phyloP scores from a whole-genome alignment of 495 filamentous ascomycete genomes.

The Haplographium delicatum region DNA sequence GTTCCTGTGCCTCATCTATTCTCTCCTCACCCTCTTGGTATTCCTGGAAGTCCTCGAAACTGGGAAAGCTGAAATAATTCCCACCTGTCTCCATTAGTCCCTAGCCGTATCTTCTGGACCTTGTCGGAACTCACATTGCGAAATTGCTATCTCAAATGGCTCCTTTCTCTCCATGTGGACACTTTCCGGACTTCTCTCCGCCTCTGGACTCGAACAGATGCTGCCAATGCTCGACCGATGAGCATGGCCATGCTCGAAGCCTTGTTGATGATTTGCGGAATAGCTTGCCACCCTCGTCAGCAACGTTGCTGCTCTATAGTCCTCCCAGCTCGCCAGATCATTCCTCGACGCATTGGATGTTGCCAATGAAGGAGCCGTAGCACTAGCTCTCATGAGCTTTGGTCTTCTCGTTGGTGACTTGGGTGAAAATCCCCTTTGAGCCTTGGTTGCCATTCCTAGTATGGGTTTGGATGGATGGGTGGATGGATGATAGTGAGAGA shows the following conservation, averaged over 20 bases:
- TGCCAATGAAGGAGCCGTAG: constrained; percentile 51
- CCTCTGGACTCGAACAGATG: constrained; percentile 20
- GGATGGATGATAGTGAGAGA: no score
- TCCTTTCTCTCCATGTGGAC: constrained; percentile 28
- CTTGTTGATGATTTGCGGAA: constrained; percentile 10
- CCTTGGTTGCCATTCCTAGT: constrained; percentile 11
- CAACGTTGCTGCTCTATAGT: constrained; percentile 44
- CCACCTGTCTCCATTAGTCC: constrained; percentile 18
- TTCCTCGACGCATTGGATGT: constrained; percentile 46
- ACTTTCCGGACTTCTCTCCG: constrained; percentile 2
- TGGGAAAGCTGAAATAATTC: constrained; percentile 53
- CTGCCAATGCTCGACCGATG: constrained; percentile 7
- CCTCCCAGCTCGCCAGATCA: constrained; percentile 39
- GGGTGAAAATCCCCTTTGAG: constrained; percentile 3
- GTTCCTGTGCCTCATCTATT: constrained; percentile 5
- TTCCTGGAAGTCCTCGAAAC: constrained; percentile 39
- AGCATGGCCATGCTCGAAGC: background rate
- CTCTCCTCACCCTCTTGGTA: constrained; percentile 25
- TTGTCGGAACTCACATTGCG: constrained; percentile 19
- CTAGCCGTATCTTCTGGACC: background rate
- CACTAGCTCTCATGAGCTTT: constrained; percentile 43
- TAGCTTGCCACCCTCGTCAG: constrained; percentile 46
- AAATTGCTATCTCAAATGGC: constrained; percentile 26
- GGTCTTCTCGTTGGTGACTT: constrained; percentile 30
- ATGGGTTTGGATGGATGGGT: background rate